These are phyloP conservation scores for Apiospora aurea DNA, from an alignment of 2,329 filamentous ascomycete species.

Conservation along the genomic window DNA sequence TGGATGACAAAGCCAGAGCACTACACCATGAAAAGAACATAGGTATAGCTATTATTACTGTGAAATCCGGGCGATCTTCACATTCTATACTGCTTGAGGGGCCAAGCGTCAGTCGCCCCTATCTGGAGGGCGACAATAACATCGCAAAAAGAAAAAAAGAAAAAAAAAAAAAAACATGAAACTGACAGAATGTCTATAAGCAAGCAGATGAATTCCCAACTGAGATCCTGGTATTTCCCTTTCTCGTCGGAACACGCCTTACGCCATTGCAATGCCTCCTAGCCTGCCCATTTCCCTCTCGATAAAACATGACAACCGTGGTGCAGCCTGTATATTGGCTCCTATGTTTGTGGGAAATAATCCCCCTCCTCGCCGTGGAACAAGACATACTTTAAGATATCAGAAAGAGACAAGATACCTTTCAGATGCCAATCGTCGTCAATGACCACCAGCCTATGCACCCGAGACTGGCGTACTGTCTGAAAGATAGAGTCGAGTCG, in stretches of 20 bases:
- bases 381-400: slow-evolving; percentile 95
- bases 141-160: slow-evolving; percentile 1
- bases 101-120: background rate
- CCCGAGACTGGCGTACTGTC: slow-evolving; percentile 91
- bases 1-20: background rate
- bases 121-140: background rate
- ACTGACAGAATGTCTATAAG: slow-evolving; percentile 26
- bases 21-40: background rate
- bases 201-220: slow-evolving; percentile 23
- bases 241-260: slow-evolving; percentile 36
- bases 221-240: slow-evolving; percentile 36
- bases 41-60: background rate
- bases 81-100: slow-evolving; percentile 8
- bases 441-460: slow-evolving; percentile 91
- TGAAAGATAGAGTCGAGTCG: slow-evolving; percentile 95
- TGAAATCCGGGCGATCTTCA: background rate
- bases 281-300: slow-evolving; percentile 26
- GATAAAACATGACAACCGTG: slow-evolving; percentile 21
- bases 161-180: no score
- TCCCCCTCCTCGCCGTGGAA: slow-evolving; percentile 76
- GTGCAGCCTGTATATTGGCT: background rate
- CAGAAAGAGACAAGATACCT: slow-evolving; percentile 91
- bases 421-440: slow-evolving; percentile 87
- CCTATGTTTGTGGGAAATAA: slow-evolving; percentile 34
- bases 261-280: slow-evolving; percentile 43